These are phyloP conservation scores for Solanum pimpinellifolium DNA, from an alignment of 257 asterid species.

Conservation along the genomic window DNA sequence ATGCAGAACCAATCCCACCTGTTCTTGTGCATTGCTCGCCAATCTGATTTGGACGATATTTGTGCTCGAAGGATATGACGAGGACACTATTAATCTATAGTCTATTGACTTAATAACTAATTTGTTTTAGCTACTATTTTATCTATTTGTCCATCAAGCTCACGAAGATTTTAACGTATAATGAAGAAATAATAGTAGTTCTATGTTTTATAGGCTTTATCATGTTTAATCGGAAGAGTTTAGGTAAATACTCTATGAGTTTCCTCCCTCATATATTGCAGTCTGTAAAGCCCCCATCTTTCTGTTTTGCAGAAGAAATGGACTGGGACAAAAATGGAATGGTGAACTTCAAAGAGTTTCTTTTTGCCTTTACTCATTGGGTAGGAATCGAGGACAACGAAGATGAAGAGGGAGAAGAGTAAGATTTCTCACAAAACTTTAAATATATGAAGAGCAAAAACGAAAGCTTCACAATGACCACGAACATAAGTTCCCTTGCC, in stretches of 20 bases:
- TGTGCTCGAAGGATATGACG: background rate
- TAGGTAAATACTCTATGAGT: background rate
- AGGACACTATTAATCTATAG: background rate
- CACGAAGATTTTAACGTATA: background rate
- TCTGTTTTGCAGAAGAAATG: slow-evolving; percentile 72
- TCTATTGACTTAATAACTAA: background rate
- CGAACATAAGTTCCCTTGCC: background rate
- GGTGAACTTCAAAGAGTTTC: slow-evolving; percentile 86
- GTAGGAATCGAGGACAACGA: slow-evolving; percentile 72
- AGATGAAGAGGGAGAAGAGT: slow-evolving; percentile 36
- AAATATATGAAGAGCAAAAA: background rate
- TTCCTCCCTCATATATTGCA: background rate
- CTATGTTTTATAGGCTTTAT: background rate
- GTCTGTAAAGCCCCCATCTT: background rate
- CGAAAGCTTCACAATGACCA: background rate
- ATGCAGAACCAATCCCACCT: background rate
- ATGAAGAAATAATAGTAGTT: background rate
- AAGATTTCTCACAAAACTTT: background rate
- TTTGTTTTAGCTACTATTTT: background rate
- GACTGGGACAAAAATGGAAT: slow-evolving; percentile 92
- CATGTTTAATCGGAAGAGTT: background rate
- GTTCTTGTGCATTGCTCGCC: background rate
- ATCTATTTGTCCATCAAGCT: background rate
- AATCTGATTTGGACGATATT: background rate
- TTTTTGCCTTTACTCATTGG: slow-evolving; percentile 86